phyloP scores from a whole-genome alignment of 768 basidiomycete genomes.

The Pulveroboletus frians region DNA sequence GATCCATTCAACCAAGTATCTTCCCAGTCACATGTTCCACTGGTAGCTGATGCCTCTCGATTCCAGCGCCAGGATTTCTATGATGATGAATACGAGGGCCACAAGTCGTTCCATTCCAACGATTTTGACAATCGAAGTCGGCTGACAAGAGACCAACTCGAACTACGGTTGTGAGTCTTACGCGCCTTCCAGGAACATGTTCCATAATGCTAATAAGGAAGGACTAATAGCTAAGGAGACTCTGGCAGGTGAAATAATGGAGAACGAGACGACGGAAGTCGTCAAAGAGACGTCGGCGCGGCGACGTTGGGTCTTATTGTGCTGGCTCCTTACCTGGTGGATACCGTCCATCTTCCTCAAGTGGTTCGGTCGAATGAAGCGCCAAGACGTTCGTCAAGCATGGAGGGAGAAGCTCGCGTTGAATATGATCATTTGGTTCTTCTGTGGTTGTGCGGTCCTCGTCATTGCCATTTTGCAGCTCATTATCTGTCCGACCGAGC shows the following conservation, averaged over 20 bases:
- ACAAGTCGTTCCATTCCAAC: conserved; percentile 65
- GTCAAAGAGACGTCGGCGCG: conserved; percentile 78
- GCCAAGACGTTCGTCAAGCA: conserved; percentile 87
- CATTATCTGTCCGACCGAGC: conserved; percentile 91
- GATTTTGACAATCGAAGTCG: conserved; percentile 79
- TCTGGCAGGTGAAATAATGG: conserved; percentile 77
- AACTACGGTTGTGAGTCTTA: conserved; percentile 91
- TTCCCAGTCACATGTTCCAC: conserved; percentile 74
- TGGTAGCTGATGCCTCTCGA: conserved; percentile 77
- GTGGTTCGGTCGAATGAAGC: conserved; percentile 87
- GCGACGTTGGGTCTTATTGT: conserved; percentile 80
- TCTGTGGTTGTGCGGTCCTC: conserved; percentile 84
- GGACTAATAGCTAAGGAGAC: conserved; percentile 75
- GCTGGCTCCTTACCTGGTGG: conserved; percentile 92
- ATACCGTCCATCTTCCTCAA: conserved; percentile 66
- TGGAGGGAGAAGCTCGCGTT: conserved; percentile 97
- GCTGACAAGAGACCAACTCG: conserved; percentile 73
- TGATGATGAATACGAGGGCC: conserved; percentile 72
- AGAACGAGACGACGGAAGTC: conserved; percentile 85
- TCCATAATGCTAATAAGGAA: conserved; percentile 75
- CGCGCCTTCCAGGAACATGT: conserved; percentile 94
- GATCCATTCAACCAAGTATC: conserved; percentile 45
- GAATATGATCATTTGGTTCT: conserved; percentile 94
- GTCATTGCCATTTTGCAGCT: conserved; percentile 85
- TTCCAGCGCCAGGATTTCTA: conserved; percentile 75